Percentiles rank a stretch among this genome's conserved stretches.
Evolutionary conservation across 805 yeast species (phyloP).

Genomic region (Dipodascopsis uninucleata): DNA sequence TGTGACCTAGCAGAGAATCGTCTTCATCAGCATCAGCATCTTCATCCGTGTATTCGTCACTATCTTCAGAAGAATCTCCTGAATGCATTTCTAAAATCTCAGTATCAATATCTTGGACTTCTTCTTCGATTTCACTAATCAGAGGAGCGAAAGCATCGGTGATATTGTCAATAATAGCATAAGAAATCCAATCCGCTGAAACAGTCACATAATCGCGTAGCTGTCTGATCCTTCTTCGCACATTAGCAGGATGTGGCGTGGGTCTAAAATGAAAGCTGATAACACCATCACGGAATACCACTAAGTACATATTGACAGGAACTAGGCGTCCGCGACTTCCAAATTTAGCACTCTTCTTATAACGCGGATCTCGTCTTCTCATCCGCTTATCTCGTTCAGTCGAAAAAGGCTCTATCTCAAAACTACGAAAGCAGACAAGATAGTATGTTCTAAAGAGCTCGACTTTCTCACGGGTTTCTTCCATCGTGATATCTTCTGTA

Average conservation of each 20-base stretch:
- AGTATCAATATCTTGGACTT: conserved; percentile 92
- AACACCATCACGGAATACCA: conserved; percentile 88
- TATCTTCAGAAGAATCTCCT: conserved; percentile 46
- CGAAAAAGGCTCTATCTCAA: conserved; percentile 59
- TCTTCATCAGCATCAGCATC: conserved; percentile 42
- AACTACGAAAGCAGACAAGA: conserved; percentile 82
- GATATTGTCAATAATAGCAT: conserved; percentile 92
- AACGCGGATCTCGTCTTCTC: too few species aligned
- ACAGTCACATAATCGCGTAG: conserved; percentile 84
- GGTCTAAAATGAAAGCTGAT: conserved; percentile 91
- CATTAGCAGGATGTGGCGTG: conserved; percentile 94
- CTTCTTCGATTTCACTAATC: conserved; percentile 90
- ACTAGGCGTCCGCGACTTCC: conserved; percentile 42
- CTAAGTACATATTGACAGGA: conserved; percentile 88
- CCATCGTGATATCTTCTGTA: conserved; percentile 88
- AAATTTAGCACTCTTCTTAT: too few species aligned
- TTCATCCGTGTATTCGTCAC: conserved; percentile 40
- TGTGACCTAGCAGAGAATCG: conserved; percentile 7
- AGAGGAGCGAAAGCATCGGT: conserved; percentile 97
- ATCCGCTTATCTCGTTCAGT: conserved; percentile 21
- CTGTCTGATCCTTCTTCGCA: conserved; percentile 85
- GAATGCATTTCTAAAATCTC: conserved; percentile 78
- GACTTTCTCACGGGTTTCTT: conserved; percentile 93
- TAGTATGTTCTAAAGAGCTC: conserved; percentile 89
- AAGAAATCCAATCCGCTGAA: conserved; percentile 94